Evolutionary conservation across 176 grass and related monocot genomes (phyloP).

Genomic region (Olyra latifolia): DNA sequence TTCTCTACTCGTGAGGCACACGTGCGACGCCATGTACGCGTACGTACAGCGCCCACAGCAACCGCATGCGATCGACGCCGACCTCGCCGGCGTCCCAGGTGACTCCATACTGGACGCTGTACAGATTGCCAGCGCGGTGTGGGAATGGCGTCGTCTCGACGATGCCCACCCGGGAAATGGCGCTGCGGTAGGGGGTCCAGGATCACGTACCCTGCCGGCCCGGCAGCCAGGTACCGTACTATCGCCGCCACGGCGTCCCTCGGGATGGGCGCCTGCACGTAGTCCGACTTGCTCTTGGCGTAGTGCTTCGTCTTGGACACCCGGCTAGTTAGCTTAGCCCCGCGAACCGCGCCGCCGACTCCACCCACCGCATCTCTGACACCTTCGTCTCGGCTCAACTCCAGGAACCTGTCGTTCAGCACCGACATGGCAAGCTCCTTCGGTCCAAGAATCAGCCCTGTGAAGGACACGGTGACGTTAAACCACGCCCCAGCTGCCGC

Average conservation of each 20-base stretch:
- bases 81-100: conserved; percentile 24
- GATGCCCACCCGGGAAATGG: neutral
- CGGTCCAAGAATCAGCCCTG: conserved; percentile 29
- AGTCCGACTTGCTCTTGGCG: conserved; percentile 51
- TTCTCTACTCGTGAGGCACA: no score
- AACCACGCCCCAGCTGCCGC: conserved; percentile 59
- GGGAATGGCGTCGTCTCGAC: neutral
- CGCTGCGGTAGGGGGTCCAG: conserved; percentile 50
- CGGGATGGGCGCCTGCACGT: conserved; percentile 20
- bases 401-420: conserved; percentile 32
- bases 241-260: conserved; percentile 31
- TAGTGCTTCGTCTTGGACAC: neutral
- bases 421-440: conserved; percentile 18
- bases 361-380: conserved; percentile 49
- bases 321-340: conserved; percentile 38
- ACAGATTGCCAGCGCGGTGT: neutral
- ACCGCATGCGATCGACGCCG: conserved; percentile 16
- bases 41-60: conserved; percentile 37
- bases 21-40: conserved; percentile 40
- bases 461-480: conserved; percentile 36
- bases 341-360: conserved; percentile 36
- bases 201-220: conserved; percentile 32
- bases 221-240: conserved; percentile 26
- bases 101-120: conserved; percentile 1
- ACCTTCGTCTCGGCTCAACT: conserved; percentile 34